phyloP scores from a whole-genome alignment of 2,329 filamentous ascomycete genomes.

The Aspergillus fischeri region DNA sequence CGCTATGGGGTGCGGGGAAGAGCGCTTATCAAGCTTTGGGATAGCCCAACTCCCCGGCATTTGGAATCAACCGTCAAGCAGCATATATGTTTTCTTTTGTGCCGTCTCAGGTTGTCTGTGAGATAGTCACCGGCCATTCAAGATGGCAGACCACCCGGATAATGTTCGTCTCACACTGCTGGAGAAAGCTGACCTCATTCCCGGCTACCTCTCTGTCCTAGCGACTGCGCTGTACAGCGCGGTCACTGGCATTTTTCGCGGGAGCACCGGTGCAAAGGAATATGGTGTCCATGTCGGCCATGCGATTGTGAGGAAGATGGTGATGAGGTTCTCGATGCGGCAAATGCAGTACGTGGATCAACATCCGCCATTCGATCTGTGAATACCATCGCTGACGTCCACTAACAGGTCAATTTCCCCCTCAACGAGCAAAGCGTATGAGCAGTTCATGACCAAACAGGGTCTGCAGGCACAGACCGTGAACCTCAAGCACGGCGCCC shows the following conservation, averaged over 20 bases:
- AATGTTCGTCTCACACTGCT: conserved; percentile 26
- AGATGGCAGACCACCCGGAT: conserved; percentile 8
- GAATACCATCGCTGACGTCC: background rate
- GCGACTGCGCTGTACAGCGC: conserved; percentile 25
- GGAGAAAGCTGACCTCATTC: conserved; percentile 32
- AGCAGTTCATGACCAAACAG: conserved; percentile 19
- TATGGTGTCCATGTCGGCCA: conserved; percentile 34
- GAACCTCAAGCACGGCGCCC: conserved; percentile 26
- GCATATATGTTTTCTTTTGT: background rate
- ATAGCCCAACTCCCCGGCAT: background rate
- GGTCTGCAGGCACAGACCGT: conserved; percentile 28
- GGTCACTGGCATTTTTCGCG: conserved; percentile 37
- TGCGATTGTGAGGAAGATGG: conserved; percentile 26
- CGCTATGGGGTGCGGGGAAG: background rate
- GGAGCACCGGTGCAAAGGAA: conserved; percentile 30
- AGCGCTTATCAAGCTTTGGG: background rate
- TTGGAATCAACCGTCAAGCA: background rate
- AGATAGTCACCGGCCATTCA: background rate
- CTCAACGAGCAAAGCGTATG: conserved; percentile 25
- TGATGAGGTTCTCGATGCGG: conserved; percentile 19
- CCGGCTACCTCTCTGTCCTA: conserved; percentile 23
- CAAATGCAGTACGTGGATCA: conserved; percentile 31
- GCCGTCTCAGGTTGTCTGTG: background rate
- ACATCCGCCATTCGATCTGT: background rate
- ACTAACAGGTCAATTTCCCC: conserved; percentile 19